phyloP scores from a whole-genome alignment of 2,329 filamentous ascomycete species.

The Diplodia sapinea region DNA sequence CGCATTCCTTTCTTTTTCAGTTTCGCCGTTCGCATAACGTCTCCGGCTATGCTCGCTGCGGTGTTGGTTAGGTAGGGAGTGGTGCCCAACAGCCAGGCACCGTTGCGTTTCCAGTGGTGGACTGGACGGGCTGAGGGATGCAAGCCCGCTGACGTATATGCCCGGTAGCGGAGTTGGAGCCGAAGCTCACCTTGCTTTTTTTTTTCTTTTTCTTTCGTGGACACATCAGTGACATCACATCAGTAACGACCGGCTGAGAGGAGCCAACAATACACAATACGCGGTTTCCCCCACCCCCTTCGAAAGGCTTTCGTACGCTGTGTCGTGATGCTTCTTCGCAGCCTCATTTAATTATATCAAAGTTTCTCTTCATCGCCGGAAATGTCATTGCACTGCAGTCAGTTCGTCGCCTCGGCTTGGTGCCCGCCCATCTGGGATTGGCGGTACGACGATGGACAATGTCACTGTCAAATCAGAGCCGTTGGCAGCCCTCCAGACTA shows the following conservation, averaged over 20 bases:
- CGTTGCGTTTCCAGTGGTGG: not conserved
- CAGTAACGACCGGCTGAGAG: not conserved
- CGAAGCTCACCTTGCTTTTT: conserved; percentile 5
- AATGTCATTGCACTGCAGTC: too few species aligned
- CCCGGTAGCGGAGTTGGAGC: conserved; percentile 7
- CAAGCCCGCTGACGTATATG: not conserved
- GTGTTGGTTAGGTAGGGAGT: not conserved
- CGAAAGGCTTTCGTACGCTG: too few species aligned
- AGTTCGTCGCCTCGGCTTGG: too few species aligned
- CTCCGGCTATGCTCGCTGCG: not conserved
- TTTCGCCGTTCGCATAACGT: conserved; percentile 9
- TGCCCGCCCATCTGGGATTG: too few species aligned
- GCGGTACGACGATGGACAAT: too few species aligned
- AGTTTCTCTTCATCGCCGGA: too few species aligned
- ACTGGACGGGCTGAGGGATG: not conserved
- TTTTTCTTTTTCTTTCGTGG: not conserved
- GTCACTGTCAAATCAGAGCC: too few species aligned
- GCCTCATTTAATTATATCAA: too few species aligned
- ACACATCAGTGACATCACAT: not conserved
- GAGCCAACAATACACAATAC: not conserved
- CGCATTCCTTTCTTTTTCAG: conserved; percentile 4
- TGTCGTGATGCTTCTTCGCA: too few species aligned
- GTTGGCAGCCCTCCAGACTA: too few species aligned
- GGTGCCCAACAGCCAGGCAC: conserved; percentile 2
- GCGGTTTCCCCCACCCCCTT: too few species aligned